phyloP scores from a whole-genome alignment of 148 eudicot species.

The Bassia scoparia region DNA sequence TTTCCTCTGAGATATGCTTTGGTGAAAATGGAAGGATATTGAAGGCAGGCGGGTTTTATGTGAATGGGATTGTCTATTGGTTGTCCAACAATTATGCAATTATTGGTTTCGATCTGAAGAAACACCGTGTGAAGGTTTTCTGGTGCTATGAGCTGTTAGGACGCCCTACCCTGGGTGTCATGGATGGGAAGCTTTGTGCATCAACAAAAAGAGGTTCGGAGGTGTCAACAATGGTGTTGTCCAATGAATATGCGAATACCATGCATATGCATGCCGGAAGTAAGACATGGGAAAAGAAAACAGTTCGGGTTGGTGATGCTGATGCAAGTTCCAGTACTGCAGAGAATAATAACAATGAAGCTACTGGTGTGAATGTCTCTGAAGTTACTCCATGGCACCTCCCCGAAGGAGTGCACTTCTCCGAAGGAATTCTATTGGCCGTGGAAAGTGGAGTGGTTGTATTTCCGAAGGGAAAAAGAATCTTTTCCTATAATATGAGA shows the following conservation, averaged over 20 bases:
- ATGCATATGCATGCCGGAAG: conserved; percentile 11
- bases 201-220: neutral
- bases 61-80: conserved; percentile 53
- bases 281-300: conserved; percentile 22
- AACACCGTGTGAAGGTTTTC: conserved; percentile 38
- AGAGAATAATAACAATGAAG: too few species aligned
- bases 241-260: conserved; percentile 16
- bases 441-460: conserved; percentile 25
- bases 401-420: neutral
- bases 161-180: conserved; percentile 19
- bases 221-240: neutral
- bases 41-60: conserved; percentile 35
- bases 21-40: conserved; percentile 19
- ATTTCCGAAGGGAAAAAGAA: conserved; percentile 20
- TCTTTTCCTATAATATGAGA: conserved; percentile 24
- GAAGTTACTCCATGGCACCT: too few species aligned
- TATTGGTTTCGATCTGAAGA: conserved; percentile 41
- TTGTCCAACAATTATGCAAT: conserved; percentile 16
- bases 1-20: conserved; percentile 43
- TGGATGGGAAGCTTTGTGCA: conserved; percentile 40
- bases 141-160: conserved; percentile 11
- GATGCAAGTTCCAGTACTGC: neutral
- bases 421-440: conserved; percentile 13
- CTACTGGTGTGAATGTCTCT: too few species aligned
- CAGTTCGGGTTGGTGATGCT: neutral